Evolutionary conservation across 495 filamentous ascomycete species (phyloP), one percentile per base, ranked within the genome.

Genomic region (Aspergillus sparsus): DNA sequence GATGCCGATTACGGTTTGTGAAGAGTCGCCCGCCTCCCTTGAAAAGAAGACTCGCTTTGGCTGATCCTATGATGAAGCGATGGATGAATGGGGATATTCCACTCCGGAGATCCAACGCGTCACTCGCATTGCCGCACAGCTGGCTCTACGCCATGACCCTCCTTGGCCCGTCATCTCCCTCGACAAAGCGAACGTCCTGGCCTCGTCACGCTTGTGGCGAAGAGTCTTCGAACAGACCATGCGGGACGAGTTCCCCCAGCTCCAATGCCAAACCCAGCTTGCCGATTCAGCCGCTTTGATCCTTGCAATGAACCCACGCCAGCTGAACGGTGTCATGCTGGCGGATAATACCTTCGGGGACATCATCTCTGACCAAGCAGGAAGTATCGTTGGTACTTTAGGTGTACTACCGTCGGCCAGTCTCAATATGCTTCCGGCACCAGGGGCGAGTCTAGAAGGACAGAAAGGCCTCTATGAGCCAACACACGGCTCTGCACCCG

Each of bases 341-440:
- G 72, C 74, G 0, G 79, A 82, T 34, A 83, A 83, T 41, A 81
- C 77, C 8, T 83, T 83, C 53, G 80, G 80, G 5, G 80, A 83
- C 55, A 77, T 83, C 63, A 70, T 83, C 9, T 82, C 79, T 6
- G 80, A 83, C 55, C 75, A 80, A 47, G 75, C 79, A 35, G 78
- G 78, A 11, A 77, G 71, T 0, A 75, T 83, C 53, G 71, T 78
- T 7, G 80, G 80, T 21, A 79, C 74, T 2, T 60, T 83, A 32
- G 80, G 80, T 9, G 74, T 82, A 6, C 58, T 81, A 27, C 80
- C 80, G 2, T 79, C 75, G 61, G 80, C 80, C 6, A 80, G 78
- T 60, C 63, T 83, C 18, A 74, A 78, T 55, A 77, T 74, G 9
- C 61, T 82, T n/a, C 80, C 80, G 8, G 68, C 67, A 46, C 49